Evolutionary conservation across 192 early-diverging fungal genomes (phyloP), one percentile per base, ranked within the genome.

Genomic region (Rhizoclosmatium globosum): DNA sequence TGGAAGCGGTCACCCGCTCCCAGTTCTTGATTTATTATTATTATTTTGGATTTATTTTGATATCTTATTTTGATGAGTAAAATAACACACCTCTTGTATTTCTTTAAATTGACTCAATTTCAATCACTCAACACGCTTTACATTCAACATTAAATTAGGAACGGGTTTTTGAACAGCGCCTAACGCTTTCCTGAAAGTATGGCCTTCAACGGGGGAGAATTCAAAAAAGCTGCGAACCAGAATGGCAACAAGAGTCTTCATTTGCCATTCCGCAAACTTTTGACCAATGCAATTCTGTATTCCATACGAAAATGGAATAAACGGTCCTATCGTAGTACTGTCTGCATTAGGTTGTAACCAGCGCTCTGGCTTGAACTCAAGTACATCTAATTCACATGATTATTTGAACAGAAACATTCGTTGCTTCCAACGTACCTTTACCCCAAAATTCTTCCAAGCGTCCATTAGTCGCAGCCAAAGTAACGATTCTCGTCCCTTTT

Each of bases 361-460:
- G n/a, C n/a, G n/a, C n/a, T n/a, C n/a, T n/a, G n/a, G n/a, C n/a
- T n/a, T n/a, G n/a, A n/a, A n/a, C n/a, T n/a, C n/a, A n/a, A n/a
- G n/a, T n/a, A n/a, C n/a, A n/a, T n/a, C n/a, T n/a, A n/a, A n/a
- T n/a, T n/a, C n/a, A n/a, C n/a, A n/a, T n/a, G n/a, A n/a, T n/a
- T n/a, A n/a, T n/a, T n/a, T n/a, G n/a, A n/a, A n/a, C n/a, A n/a
- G n/a, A n/a, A n/a, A n/a, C n/a, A n/a, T n/a, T n/a, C n/a, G n/a
- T n/a, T n/a, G n/a, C n/a, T 17, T 23, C 71, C 17, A 39, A 11
- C 2, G 39, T 39, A 56, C 75, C 71, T 44, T 72, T 41, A 2
- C 78, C 78, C 78, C 78, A 79, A 53, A 43, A 76, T 58, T 76
- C 71, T 4, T 38, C 45, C 21, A 42, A 71, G 2, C 53, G 11